A percentile compares a stretch with the other conserved stretches of the same genome.
Conservation (phyloP, 257 asterid species). For the Nicotiana otophora region DNA sequence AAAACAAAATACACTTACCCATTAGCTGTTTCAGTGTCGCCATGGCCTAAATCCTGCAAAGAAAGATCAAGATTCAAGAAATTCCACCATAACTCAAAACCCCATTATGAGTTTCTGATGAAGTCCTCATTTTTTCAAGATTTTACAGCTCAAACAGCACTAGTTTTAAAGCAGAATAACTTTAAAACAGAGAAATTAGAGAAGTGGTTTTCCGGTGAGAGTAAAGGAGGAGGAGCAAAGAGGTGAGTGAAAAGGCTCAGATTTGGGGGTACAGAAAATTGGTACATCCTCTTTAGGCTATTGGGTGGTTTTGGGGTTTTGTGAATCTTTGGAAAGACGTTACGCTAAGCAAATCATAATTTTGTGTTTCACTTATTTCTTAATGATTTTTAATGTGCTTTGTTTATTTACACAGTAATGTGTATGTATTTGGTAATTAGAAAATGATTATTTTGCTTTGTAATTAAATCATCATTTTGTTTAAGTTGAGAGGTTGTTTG, state of each 20-base stretch:
- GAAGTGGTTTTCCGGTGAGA: conserved; percentile 17
- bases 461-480: background rate
- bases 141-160: background rate
- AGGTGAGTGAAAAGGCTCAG: conserved; percentile 23
- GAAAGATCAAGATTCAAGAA: conserved; percentile 40
- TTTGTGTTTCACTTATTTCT: conserved; percentile 28
- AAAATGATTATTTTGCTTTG: background rate
- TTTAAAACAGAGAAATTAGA: background rate
- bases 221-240: conserved; percentile 19
- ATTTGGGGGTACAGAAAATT: conserved; percentile 37
- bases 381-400: conserved; percentile 13
- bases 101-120: conserved; percentile 24
- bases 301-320: conserved; percentile 43
- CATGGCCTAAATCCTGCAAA: conserved; percentile 32
- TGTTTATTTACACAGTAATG: background rate
- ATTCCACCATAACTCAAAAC: conserved; percentile 43
- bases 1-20: conserved; percentile 32
- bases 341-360: conserved; percentile 35
- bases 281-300: conserved; percentile 25
- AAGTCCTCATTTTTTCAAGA: conserved; percentile 31
- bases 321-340: conserved; percentile 52
- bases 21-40: conserved; percentile 27
- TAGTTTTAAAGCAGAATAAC: background rate
- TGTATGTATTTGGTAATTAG: background rate
- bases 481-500: background rate